A percentile compares a stretch with the other conserved stretches of the same genome.
phyloP scores from a whole-genome alignment of 2,329 filamentous ascomycete genomes.

The Fusarium albidum region DNA sequence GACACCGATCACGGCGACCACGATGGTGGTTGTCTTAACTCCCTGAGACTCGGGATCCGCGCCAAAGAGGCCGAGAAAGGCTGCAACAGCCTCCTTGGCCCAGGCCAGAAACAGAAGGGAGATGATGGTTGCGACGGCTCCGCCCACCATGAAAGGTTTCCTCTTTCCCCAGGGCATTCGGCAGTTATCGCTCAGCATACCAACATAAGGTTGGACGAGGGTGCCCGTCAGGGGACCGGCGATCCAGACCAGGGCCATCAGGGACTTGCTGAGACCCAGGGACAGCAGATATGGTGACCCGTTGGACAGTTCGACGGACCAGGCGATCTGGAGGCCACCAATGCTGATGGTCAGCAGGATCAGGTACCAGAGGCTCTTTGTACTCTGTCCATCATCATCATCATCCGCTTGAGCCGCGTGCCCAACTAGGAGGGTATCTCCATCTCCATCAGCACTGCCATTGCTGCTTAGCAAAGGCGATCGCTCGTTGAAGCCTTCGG shows the following conservation, averaged over 20 bases:
- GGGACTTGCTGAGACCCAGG: constrained; percentile 81
- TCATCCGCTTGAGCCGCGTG: constrained; percentile 4
- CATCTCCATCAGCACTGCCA: constrained; percentile 15
- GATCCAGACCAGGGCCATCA: constrained; percentile 87
- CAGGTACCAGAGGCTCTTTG: constrained; percentile 86
- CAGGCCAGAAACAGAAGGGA: constrained; percentile 77
- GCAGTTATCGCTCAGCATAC: constrained; percentile 82
- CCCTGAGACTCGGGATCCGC: constrained; percentile 70
- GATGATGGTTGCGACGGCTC: constrained; percentile 71
- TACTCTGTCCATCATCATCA: constrained; percentile 58
- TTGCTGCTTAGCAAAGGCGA: constrained; percentile 42
- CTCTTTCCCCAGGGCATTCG: constrained; percentile 78
- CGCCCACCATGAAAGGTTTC: constrained; percentile 82
- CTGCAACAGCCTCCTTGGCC: constrained; percentile 75
- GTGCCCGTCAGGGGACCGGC: constrained; percentile 81
- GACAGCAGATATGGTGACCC: constrained; percentile 86
- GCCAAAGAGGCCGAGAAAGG: constrained; percentile 74
- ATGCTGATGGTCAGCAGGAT: constrained; percentile 86
- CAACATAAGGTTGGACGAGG: constrained; percentile 83
- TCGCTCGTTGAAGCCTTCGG: constrained; percentile 38
- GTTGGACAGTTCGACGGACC: constrained; percentile 94
- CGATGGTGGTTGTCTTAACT: constrained; percentile 73
- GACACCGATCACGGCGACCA: constrained; percentile 84
- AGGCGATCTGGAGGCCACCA: constrained; percentile 90
- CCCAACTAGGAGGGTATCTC: constrained; percentile 10